Evolutionary conservation across 192 early-diverging fungal genomes (phyloP), one percentile per base, ranked within the genome.

Genomic region (Allomyces javanicus): DNA sequence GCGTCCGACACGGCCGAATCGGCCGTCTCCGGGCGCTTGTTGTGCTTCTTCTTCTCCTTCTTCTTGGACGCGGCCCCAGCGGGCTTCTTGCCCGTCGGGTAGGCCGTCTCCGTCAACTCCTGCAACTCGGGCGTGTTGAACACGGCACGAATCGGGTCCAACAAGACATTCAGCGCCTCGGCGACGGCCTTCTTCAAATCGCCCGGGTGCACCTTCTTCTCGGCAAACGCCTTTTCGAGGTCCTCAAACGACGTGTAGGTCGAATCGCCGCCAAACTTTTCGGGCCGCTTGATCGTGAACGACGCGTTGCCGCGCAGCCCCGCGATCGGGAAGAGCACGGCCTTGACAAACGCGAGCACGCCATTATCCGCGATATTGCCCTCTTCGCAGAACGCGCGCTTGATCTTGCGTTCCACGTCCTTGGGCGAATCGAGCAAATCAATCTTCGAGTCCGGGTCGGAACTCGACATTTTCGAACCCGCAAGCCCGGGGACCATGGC

Each of bases 311-410:
- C 71, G 21, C 64, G 44, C 17, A 44, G 61, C 64, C 71, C 68
- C 19, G 68, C 75, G 63, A 89, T 74, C 24, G 96, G 94, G 79
- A 99, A 92, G 62, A 92, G 82, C 65, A 99, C 96, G 22, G 76
- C 74, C 72, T 92, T 89, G 71, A 90, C 76, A 76, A 99, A 99
- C 44, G 87, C 75, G 69, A 99, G 76, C 55, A 96, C 77, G 44
- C 94, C 94, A 77, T 99, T 99, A 66, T 91, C 85, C 17, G 79
- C 76, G 44, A 97, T 77, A 69, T 93, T 96, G 58, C 93, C 92
- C 75, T 91, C 89, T 74, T 96, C 94, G 75, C 96, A 99, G 76
- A 95, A 97, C 61, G 96, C 92, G 78, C 90, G 91, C 70, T 84
- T 86, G 71, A 99, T 72, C 81, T 99, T 99, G 63, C 82, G 81